phyloP scores from a whole-genome alignment of 495 filamentous ascomycete species.

The Aspergillus panamensis region DNA sequence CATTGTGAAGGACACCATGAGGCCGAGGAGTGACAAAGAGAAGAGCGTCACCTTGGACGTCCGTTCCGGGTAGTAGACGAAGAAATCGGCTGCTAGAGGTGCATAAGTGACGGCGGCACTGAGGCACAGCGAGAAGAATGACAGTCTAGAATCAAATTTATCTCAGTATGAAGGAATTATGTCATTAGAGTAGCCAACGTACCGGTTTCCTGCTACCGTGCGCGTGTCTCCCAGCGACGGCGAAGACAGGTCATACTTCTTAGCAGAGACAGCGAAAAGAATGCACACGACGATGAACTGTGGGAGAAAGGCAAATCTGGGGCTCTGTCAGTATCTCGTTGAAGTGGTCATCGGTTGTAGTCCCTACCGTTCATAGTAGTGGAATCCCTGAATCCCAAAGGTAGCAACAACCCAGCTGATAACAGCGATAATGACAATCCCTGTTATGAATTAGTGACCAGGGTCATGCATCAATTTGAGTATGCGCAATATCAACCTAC shows the following conservation, averaged over 20 bases:
- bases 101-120: conserved; percentile 61
- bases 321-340: conserved; percentile 6
- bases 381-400: conserved; percentile 70
- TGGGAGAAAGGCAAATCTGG: conserved; percentile 64
- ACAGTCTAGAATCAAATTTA: conserved; percentile 37
- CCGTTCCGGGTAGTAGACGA: conserved; percentile 60
- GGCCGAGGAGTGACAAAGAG: conserved; percentile 43
- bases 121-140: conserved; percentile 66
- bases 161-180: not conserved
- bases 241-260: conserved; percentile 57
- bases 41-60: conserved; percentile 41
- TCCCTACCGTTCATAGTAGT: conserved; percentile 64
- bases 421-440: conserved; percentile 65
- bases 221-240: conserved; percentile 45
- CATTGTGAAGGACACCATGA: conserved; percentile 54
- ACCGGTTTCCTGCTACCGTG: conserved; percentile 57
- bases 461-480: too few species aligned
- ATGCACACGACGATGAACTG: conserved; percentile 63
- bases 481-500: conserved; percentile 27
- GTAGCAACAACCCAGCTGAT: conserved; percentile 66
- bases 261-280: conserved; percentile 62
- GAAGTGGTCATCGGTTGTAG: not conserved
- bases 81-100: conserved; percentile 59
- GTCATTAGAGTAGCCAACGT: conserved; percentile 1
- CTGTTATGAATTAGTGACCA: conserved; percentile 27